Base-by-base conservation (phyloP, 2,329 filamentous ascomycete genomes). In the Cladorrhinum sp. region DNA sequence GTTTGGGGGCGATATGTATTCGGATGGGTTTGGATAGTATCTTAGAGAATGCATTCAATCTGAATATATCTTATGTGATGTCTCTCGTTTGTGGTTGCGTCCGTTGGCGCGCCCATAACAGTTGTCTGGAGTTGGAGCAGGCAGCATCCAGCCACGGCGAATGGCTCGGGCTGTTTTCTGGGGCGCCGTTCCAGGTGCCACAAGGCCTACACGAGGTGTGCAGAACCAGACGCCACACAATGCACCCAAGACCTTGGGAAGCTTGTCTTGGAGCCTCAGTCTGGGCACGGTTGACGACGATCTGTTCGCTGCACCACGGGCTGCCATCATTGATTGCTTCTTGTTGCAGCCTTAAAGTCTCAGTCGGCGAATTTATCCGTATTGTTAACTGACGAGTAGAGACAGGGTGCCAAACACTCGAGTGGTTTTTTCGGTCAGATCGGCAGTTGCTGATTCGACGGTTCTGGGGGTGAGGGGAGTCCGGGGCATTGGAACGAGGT, bases 261-360 rank as follows among this genome's bases (percentile, higher is more conserved):
- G 54, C 54, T 57, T 57, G n/a, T 57, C 39, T 2, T 21, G 24
- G 54, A 57, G 54, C 54, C 54, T 57, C 54, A 57, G 39, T 16
- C 53, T 55, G 53, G 53, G 53, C 53, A 46, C 36, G 18, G 18
- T n/a, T 49, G 46, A 49, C 46, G 21, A 9, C 21, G 46, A 4
- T 28, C 9, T 9, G 26, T 28, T n/a, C 26, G 26, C 26, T 28
- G 4, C 26, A 28, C 26, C 26, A 28, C 26, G 9, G 26, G 26
- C 4, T 28, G 9, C 9, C n/a, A n/a, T n/a, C n/a, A n/a, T n/a
- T n/a, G n/a, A n/a, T n/a, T n/a, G 46, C 53, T 42, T 7, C 16
- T 42, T 42, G 36, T 18, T 8, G 16, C 14, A 36, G 33, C 12
- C 12, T 3, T 10, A 16, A 10, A 36, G 2, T 16, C 3, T 46